Base-by-base conservation (phyloP, 441 rosid species). In the Jatropha multifida region DNA sequence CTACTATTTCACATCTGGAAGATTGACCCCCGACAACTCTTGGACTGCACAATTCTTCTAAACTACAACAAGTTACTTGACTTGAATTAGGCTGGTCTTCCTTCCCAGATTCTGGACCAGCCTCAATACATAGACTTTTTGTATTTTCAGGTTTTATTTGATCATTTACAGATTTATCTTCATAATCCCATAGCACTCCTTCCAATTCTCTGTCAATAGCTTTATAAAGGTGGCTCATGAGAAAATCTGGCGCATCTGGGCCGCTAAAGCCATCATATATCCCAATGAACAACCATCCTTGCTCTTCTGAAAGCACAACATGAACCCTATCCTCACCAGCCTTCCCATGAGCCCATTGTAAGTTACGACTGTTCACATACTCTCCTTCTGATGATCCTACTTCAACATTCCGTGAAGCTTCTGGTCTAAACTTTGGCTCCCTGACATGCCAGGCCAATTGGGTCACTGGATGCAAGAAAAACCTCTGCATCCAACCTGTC, bases 281-380 rank as follows among this genome's bases (percentile, higher is more conserved):
- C 68, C 97, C 98, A 20, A 92, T 87, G 83, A 87, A 94, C 69
- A 94, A 81, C 98, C 98, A 94, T 75, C 98, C 97, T 78, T 94
- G 98, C 77, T 94, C 97, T 80, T 94, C 98, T 46, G 97, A 94
- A 75, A 94, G 92, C 83, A 94, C 98, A 48, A 94, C 97, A 76
- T 94, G 98, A 74, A 92, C 94, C 81, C 97, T 88, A 74, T 94
- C 98, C 85, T 94, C 98, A 64, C 98, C 98, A 60, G 98, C 98
- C 87, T 87, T 94, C 79, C 98, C 98, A 78, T 94, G 98, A 81
- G 98, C 98, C 98, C 98, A 94, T 78, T 94, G 98, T 85, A 94
- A 84, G 86, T 94, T 86, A 65, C 87, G 87, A 77, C 88, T 81
- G 76, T 84, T 86, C 58, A 82, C 80, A 73, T 84, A 85, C 64